Evolutionary conservation across 208 protist genomes (phyloP).

Genomic region (Acanthamoeba healyi): DNA sequence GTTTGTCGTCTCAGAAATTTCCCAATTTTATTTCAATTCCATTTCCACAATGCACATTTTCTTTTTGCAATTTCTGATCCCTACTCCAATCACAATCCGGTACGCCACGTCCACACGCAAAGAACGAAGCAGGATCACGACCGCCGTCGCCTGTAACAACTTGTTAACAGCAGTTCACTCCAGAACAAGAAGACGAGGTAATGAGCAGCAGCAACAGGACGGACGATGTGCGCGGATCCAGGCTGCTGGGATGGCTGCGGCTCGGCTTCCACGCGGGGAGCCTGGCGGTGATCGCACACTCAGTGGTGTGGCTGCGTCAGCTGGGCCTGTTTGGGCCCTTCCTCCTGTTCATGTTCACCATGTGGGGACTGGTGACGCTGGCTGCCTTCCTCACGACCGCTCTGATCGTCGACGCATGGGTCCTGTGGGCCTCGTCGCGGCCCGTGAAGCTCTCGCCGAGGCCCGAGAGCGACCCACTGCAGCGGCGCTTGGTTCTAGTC

Average conservation of each 20-base stretch:
- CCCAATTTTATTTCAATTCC: too few species aligned
- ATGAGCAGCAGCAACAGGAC: neutral
- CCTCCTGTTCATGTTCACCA: constrained; percentile 48
- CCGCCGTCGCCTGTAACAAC: too few species aligned
- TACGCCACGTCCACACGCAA: too few species aligned
- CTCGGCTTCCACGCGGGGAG: neutral
- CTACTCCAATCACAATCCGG: too few species aligned
- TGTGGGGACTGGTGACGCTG: neutral
- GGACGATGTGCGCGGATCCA: neutral
- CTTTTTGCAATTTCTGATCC: too few species aligned
- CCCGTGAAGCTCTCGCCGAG: neutral
- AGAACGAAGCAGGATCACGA: too few species aligned
- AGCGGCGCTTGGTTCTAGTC: neutral
- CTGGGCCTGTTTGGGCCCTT: neutral
- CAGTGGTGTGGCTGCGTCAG: neutral
- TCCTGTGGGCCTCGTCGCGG: neutral
- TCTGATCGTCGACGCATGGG: neutral
- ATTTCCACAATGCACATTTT: too few species aligned
- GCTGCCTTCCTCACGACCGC: neutral
- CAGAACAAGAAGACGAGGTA: too few species aligned
- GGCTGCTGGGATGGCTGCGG: neutral
- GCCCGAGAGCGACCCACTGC: neutral
- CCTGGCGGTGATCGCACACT: neutral
- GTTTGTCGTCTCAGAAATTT: too few species aligned
- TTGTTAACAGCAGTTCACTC: neutral